A percentile compares a stretch with the other conserved stretches of the same genome.
Evolutionary conservation across 2,329 filamentous ascomycete species (phyloP).

Genomic region (Clarireedia homoeocarpa): DNA sequence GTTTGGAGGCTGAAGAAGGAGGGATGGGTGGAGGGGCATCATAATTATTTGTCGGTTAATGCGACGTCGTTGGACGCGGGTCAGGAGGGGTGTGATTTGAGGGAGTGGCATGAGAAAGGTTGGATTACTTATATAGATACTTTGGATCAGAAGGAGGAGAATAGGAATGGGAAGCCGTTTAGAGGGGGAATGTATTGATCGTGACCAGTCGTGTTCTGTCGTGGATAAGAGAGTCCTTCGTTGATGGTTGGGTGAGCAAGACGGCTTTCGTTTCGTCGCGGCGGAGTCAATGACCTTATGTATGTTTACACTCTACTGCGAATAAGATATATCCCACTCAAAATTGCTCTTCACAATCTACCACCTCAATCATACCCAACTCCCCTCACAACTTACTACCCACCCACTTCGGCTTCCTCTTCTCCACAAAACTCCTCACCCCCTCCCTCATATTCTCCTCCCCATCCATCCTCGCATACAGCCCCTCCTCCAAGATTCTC

Average conservation of each 20-base stretch:
- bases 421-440: conserved; percentile 68
- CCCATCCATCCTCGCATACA: conserved; percentile 51
- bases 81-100: conserved; percentile 33
- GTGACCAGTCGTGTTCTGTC: too few relatives aligned
- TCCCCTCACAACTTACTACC: conserved; percentile 47
- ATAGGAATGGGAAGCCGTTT: conserved; percentile 18
- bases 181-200: conserved; percentile 24
- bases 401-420: conserved; percentile 60
- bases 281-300: too few relatives aligned
- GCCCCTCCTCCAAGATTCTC: conserved; percentile 45
- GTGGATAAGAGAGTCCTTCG: too few relatives aligned
- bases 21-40: conserved; percentile 21
- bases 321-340: too few relatives aligned
- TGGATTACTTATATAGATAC: conserved; percentile 26
- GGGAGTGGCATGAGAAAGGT: conserved; percentile 31
- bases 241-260: too few relatives aligned
- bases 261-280: too few relatives aligned
- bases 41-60: conserved; percentile 33
- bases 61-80: conserved; percentile 31
- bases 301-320: too few relatives aligned
- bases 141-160: conserved; percentile 10
- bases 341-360: too few relatives aligned
- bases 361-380: too few relatives aligned
- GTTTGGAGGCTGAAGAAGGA: conserved; percentile 29
- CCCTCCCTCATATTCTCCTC: conserved; percentile 72